A percentile compares a stretch with the other conserved stretches of the same genome.
phyloP scores from a whole-genome alignment of 805 yeast species.

The Pichia sporocuriosa region DNA sequence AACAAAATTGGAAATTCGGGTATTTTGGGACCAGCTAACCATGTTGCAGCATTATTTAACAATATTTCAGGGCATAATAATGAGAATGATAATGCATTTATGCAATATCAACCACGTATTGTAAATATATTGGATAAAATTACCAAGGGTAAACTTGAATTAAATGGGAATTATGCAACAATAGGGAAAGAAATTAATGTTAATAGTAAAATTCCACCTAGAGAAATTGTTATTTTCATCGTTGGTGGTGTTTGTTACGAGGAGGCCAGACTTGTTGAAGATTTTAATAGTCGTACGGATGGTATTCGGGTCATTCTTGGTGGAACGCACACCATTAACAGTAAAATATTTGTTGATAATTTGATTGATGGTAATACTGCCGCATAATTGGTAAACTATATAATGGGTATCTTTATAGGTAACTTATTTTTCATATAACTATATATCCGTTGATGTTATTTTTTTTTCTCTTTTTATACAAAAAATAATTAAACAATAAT shows the following conservation, averaged over 20 bases:
- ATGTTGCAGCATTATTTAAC: slow-evolving; percentile 28
- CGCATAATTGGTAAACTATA: too few species aligned
- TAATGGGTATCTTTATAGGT: too few species aligned
- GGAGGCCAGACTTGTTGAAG: slow-evolving; percentile 78
- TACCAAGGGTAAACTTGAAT: slow-evolving; percentile 34
- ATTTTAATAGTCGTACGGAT: slow-evolving; percentile 51
- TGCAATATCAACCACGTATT: slow-evolving; percentile 84
- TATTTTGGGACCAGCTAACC: slow-evolving; percentile 15
- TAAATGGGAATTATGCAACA: slow-evolving; percentile 15
- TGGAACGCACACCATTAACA: slow-evolving; percentile 56
- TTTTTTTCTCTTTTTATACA: not conserved
- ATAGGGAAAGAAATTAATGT: slow-evolving; percentile 23
- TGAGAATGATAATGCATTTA: slow-evolving; percentile 63
- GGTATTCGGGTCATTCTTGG: slow-evolving; percentile 73
- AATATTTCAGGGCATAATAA: slow-evolving; percentile 29
- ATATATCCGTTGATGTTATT: not conserved
- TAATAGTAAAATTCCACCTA: slow-evolving; percentile 33
- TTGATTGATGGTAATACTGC: slow-evolving; percentile 16
- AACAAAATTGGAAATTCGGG: slow-evolving; percentile 19
- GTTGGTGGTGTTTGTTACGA: slow-evolving; percentile 92
- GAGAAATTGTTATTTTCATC: slow-evolving; percentile 64
- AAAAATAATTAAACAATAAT: not conserved
- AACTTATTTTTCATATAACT: not conserved
- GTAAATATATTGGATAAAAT: slow-evolving; percentile 39
- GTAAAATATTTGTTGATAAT: slow-evolving; percentile 33